Evolutionary conservation across 768 basidiomycete species (phyloP).

Genomic region (Rhodotorula toruloides): DNA sequence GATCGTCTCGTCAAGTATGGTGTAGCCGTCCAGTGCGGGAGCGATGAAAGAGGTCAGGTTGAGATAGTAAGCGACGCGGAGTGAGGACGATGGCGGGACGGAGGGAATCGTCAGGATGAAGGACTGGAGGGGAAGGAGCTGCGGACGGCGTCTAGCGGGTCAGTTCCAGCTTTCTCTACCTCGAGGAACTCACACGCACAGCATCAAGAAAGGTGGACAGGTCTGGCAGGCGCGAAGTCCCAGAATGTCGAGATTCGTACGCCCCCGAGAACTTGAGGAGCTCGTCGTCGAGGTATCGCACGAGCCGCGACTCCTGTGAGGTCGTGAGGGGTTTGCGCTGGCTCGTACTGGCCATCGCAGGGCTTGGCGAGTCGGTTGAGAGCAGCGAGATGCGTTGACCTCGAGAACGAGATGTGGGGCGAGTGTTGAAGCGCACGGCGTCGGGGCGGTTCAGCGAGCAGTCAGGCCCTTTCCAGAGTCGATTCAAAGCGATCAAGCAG

Average conservation of each 20-base stretch:
- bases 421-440: too few species aligned
- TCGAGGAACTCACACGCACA: not conserved
- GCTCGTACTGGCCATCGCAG: not conserved
- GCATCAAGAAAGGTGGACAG: conserved; percentile 19
- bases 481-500: too few species aligned
- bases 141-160: not conserved
- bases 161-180: rapidly evolving
- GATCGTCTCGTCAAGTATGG: conserved; percentile 1
- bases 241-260: conserved; percentile 19
- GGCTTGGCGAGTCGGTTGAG: not conserved
- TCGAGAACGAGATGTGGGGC: too few species aligned
- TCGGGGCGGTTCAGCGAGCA: too few species aligned
- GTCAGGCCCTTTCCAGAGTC: too few species aligned
- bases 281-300: conserved; percentile 30
- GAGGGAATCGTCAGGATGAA: conserved; percentile 31
- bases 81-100: conserved; percentile 13
- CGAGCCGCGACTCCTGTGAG: conserved; percentile 21
- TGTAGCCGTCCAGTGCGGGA: conserved; percentile 25
- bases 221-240: not conserved
- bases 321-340: not conserved
- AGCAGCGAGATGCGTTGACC: not conserved
- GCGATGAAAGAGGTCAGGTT: conserved; percentile 21
- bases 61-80: conserved; percentile 27
- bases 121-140: conserved; percentile 16
- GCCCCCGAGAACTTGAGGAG: conserved; percentile 4